Evolutionary conservation across 2,329 filamentous ascomycete genomes (phyloP).

Genomic region (Xylaria sp.): DNA sequence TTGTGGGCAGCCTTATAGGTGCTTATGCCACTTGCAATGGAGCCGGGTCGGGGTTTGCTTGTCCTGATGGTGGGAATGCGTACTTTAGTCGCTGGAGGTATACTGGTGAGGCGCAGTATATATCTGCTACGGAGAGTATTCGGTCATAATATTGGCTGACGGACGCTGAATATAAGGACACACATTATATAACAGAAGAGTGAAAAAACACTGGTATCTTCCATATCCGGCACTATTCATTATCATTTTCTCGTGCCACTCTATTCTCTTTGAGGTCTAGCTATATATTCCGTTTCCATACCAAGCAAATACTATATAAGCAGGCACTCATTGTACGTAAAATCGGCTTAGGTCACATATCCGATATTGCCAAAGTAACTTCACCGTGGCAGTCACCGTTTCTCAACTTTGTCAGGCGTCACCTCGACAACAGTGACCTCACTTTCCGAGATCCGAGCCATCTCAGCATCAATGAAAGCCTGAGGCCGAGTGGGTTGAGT

Average conservation of each 20-base stretch:
- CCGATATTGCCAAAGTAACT: not conserved
- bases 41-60: constrained; percentile 44
- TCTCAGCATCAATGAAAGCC: constrained; percentile 52
- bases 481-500: constrained; percentile 53
- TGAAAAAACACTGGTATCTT: not conserved
- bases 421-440: constrained; percentile 29
- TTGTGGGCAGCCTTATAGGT: constrained; percentile 51
- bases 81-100: constrained; percentile 48
- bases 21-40: constrained; percentile 54
- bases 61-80: constrained; percentile 47
- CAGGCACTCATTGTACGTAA: not conserved
- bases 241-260: constrained; percentile 4
- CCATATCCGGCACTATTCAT: not conserved
- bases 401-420: constrained; percentile 21
- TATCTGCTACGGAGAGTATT: constrained; percentile 42
- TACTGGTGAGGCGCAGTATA: constrained; percentile 42
- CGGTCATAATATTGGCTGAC: not conserved
- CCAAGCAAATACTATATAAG: not conserved
- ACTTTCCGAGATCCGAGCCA: constrained; percentile 29
- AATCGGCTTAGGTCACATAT: not conserved
- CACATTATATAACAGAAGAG: not conserved
- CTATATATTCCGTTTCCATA: not conserved
- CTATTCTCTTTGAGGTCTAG: not conserved
- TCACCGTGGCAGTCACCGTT: not conserved
- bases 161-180: not conserved